Evolutionary conservation across 768 basidiomycete genomes (phyloP).

Genomic region (Suillus spraguei): DNA sequence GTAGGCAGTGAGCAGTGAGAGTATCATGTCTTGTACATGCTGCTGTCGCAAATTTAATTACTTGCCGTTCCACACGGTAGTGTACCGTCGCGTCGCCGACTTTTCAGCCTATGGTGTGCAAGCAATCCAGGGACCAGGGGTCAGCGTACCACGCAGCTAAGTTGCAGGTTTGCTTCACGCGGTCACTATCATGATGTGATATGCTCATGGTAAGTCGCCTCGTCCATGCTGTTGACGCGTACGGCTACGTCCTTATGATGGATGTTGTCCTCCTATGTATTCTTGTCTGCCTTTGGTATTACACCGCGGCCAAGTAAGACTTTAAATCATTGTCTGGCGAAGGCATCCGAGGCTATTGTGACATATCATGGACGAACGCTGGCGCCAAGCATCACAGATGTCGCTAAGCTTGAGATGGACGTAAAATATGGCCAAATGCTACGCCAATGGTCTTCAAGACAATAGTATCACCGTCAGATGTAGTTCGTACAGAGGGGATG

Average conservation of each 20-base stretch:
- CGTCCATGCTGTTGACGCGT: not conserved
- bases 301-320: not conserved
- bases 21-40: not conserved
- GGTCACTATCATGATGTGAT: not conserved
- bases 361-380: not conserved
- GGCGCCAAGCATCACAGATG: not conserved
- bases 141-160: not conserved
- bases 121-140: not conserved
- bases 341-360: not conserved
- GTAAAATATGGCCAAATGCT: not conserved
- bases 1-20: not conserved
- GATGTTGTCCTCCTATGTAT: not conserved
- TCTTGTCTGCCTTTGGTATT: not conserved
- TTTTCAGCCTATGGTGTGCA: not conserved
- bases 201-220: not conserved
- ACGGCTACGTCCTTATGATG: not conserved
- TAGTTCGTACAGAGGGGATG: not conserved
- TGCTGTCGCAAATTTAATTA: not conserved
- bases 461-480: too few species aligned
- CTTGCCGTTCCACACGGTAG: not conserved
- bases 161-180: not conserved
- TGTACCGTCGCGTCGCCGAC: not conserved
- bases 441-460: not conserved
- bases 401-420: not conserved
- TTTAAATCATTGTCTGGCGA: not conserved